Evolutionary conservation across 305 asterid genomes (phyloP), one percentile per base, ranked within the genome.

Genomic region (Fraxinus albicans): DNA sequence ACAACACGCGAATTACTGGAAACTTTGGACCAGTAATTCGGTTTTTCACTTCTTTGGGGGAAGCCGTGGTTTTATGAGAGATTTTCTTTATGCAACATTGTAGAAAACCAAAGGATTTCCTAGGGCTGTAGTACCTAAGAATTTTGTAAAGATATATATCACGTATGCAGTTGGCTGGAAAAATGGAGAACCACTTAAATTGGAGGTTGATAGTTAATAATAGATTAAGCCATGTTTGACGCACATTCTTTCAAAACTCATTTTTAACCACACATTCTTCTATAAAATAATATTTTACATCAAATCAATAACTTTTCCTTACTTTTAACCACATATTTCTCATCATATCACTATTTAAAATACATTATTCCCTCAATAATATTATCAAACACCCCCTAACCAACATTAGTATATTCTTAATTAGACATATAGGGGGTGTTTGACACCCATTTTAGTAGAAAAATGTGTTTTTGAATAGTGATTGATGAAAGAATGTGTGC

Each of bases 1-100:
- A n/a, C 33, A 60, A 21, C 13, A 8, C 1, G 86, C 81, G 88
- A 86, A 86, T 83, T 87, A 86, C 89, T 74, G 89, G 84, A 58
- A 50, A 50, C 25, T 5, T 27, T 9, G 17, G 50, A 40, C 88
- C 86, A 83, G 86, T 81, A 87, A 85, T 85, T 85, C 87, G 85
- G 10, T n/a, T 65, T 23, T 7, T 23, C 29, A 7, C 81, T 67
- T 69, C 31, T 25, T n/a, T 9, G 58, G 67, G 67, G 27, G 80
- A 77, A 25, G 67, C 12, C 4, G 13, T 13, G 75, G 73, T 60
- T 44, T 40, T 23, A 12, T 25, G 80, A 27, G 79, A 76, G 36
- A 9, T 69, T 31, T 77, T 77, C 38, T 50, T 77, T 77, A 42
- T 38, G 65, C 65, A 40, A 12, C 50, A 76, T 36, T 15, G 27